These are phyloP conservation scores for Leersia perrieri DNA, from an alignment of 176 grass and related monocot genomes.

Conservation along the genomic window DNA sequence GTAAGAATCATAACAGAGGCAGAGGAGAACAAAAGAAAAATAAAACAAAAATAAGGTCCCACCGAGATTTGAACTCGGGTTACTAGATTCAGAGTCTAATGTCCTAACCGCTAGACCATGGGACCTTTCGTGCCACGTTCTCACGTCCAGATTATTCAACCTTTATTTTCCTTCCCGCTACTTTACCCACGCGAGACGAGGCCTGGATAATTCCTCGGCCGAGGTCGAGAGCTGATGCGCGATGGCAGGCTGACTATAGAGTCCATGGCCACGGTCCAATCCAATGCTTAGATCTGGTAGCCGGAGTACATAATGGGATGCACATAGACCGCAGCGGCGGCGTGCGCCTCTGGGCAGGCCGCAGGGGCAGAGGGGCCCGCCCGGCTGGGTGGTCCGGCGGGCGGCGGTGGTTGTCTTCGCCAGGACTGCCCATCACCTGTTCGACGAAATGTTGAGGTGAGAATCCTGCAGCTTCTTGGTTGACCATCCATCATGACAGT, in stretches of 20 bases:
- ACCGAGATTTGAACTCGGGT: conserved; percentile 72
- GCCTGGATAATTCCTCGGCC: no score
- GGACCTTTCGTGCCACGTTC: not conserved
- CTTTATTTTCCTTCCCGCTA: no score
- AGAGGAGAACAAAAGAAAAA: not conserved
- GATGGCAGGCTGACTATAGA: no score
- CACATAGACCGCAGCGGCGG: not conserved
- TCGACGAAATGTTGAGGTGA: conserved; percentile 20
- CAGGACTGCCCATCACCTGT: not conserved
- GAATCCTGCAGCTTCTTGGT: not conserved
- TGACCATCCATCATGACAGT: not conserved
- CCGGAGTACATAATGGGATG: not conserved
- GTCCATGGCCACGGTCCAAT: not conserved
- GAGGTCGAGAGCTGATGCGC: no score
- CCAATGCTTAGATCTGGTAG: not conserved
- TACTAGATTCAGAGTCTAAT: conserved; percentile 74
- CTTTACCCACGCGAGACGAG: no score
- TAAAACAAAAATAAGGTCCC: conserved; percentile 29
- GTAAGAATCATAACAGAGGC: not conserved
- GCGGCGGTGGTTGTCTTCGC: not conserved
- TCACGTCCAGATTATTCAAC: no score
- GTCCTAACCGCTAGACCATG: conserved; percentile 70
- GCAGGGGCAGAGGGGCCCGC: no score
- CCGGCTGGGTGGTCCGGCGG: not conserved
- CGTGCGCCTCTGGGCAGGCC: not conserved